Conservation (phyloP, 352 stramenopile species). For the Pythium plurisporium region DNA sequence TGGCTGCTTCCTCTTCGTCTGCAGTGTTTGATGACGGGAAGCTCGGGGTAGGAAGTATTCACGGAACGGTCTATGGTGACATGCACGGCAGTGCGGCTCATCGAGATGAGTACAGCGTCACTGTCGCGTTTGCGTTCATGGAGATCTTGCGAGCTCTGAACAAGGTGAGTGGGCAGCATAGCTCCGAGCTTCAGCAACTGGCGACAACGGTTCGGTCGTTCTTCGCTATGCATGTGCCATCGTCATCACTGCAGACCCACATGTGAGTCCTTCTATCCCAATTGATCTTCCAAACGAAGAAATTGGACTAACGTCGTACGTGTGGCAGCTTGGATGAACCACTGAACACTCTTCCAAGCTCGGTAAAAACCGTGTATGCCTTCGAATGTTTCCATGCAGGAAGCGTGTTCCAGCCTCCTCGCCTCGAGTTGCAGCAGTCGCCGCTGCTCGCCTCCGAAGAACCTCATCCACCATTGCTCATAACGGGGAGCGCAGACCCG, state of each 20-base stretch:
- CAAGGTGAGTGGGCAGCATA: background rate
- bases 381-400: slow-evolving; percentile 16
- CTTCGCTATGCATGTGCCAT: slow-evolving; percentile 4
- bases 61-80: slow-evolving; percentile 13
- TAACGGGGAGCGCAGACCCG: slow-evolving; percentile 62
- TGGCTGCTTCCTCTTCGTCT: slow-evolving; percentile 5
- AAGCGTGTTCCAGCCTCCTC: slow-evolving; percentile 7
- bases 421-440: background rate
- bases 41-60: slow-evolving; percentile 13
- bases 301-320: background rate
- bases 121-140: background rate
- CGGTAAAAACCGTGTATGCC: background rate
- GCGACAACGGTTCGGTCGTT: slow-evolving; percentile 5
- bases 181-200: background rate
- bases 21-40: slow-evolving; percentile 23
- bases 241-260: slow-evolving; percentile 10
- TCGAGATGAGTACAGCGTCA: slow-evolving; percentile 9
- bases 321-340: slow-evolving; percentile 10
- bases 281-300: background rate
- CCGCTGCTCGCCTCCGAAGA: background rate
- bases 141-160: slow-evolving; percentile 14
- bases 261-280: slow-evolving; percentile 7
- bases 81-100: background rate
- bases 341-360: background rate
- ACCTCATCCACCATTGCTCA: slow-evolving; percentile 4